Conservation (phyloP, 805 yeast species). For the Candida methanosorbosa region DNA sequence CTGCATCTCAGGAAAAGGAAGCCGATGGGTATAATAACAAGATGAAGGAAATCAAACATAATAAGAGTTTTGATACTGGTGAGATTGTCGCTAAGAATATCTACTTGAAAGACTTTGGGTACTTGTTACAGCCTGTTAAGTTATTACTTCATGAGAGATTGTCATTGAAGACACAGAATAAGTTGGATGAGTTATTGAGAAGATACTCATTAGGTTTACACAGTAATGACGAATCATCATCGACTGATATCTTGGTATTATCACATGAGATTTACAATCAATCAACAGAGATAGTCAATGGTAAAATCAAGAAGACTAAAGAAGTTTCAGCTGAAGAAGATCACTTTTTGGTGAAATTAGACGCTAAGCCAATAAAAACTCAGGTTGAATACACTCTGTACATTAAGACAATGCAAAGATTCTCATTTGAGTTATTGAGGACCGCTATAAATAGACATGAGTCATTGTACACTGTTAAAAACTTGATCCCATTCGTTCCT, state of each 20-base stretch:
- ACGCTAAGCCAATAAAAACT: conserved; percentile 46
- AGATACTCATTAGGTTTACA: conserved; percentile 74
- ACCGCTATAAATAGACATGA: conserved; percentile 60
- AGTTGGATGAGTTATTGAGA: conserved; percentile 69
- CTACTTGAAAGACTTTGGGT: conserved; percentile 44
- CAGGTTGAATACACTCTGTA: conserved; percentile 50
- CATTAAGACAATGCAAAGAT: conserved; percentile 56
- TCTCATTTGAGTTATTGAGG: conserved; percentile 69
- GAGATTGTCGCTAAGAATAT: conserved; percentile 67
- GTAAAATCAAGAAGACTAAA: conserved; percentile 9
- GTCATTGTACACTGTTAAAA: conserved; percentile 46
- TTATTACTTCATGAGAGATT: conserved; percentile 55
- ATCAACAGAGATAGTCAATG: conserved; percentile 27
- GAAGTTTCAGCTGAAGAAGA: conserved; percentile 24
- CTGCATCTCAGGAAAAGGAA: conserved; percentile 89
- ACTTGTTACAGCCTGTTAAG: conserved; percentile 62
- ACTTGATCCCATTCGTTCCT: conserved; percentile 70
- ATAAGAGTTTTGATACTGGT: conserved; percentile 81
- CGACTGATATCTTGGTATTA: conserved; percentile 52
- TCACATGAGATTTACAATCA: conserved; percentile 67
- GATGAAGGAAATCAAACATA: conserved; percentile 85
- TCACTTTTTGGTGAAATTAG: conserved; percentile 69
- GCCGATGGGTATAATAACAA: conserved; percentile 82
- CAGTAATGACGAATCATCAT: conserved; percentile 51
- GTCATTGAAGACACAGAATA: conserved; percentile 58